Conservation (phyloP, 805 yeast species). For the Blastobotrys parvus region DNA sequence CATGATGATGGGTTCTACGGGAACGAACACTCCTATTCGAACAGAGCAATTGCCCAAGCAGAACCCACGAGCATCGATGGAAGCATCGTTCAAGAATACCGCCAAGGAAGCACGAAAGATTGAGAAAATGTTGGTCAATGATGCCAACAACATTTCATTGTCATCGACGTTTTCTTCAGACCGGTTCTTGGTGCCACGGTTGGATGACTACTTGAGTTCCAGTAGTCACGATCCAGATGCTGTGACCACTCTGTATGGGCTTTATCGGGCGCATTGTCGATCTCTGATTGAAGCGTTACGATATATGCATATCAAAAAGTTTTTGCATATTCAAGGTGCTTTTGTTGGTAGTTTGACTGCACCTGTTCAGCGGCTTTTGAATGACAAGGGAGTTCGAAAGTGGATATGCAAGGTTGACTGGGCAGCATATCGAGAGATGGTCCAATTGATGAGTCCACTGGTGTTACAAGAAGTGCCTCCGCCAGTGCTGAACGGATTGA, state of each 20-base stretch:
- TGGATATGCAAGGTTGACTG: slow-evolving; percentile 69
- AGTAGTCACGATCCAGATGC: slow-evolving; percentile 44
- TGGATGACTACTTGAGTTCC: slow-evolving; percentile 36
- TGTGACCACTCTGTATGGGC: slow-evolving; percentile 51
- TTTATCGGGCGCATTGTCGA: slow-evolving; percentile 58
- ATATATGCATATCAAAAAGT: slow-evolving; percentile 54
- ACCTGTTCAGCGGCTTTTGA: slow-evolving; percentile 53
- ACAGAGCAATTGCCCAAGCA: no score
- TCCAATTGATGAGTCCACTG: slow-evolving; percentile 54
- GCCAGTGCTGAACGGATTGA: slow-evolving; percentile 46
- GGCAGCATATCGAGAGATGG: slow-evolving; percentile 45
- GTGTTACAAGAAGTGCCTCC: slow-evolving; percentile 50
- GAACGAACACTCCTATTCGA: background rate
- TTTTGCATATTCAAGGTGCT: slow-evolving; percentile 44
- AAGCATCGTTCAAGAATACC: background rate
- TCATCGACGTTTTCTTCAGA: slow-evolving; percentile 4
- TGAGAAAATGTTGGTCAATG: slow-evolving; percentile 1
- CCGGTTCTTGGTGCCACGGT: slow-evolving; percentile 20
- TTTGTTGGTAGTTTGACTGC: slow-evolving; percentile 52
- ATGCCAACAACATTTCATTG: slow-evolving; percentile 11
- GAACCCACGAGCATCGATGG: background rate
- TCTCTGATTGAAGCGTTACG: slow-evolving; percentile 57
- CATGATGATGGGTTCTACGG: background rate
- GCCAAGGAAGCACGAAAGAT: background rate
- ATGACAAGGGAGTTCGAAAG: slow-evolving; percentile 37